Base-by-base conservation (phyloP, 495 filamentous ascomycete genomes). In the Clohesyomyces aquaticus region DNA sequence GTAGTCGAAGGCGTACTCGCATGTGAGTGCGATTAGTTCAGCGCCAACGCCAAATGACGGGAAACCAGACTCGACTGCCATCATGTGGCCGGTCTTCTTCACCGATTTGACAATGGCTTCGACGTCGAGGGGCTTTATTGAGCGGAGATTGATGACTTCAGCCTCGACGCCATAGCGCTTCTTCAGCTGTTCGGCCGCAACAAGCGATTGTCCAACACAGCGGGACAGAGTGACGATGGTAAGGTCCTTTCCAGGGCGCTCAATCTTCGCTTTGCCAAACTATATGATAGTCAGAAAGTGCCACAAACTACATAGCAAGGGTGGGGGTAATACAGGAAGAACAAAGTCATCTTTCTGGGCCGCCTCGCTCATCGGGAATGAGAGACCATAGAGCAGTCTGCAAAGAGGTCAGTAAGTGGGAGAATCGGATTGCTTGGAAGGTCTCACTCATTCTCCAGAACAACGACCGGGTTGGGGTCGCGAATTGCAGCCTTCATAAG, bases 1-100 rank as follows among this genome's bases (percentile, higher is more conserved):
- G 81, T 95, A 96, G 80, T 98, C 94, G 76, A 98, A 98, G 61
- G 86, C 93, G 77, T 97, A 98, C 79, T 98, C 94, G 90, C 95
- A 95, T 58, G 90, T 88, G 42, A 96, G 80, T 48, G 94, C 94
- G 38, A 98, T 82, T 71, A 98, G 89, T 81, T 98, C 94, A 55
- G 91, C 86, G 53, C 86, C 82, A 64, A 98, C 91, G 71, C 94
- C 94, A 72, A 91, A 97, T 73, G 88, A 88, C 57, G 94, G 94
- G 85, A 92, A 98, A 61, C 95, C 94, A 46, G 91, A 96, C 80
- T 97, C 94, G 62, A 98, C 91, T 25, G 85, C 87, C 78, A 98
- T 86, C 61, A 98, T 83, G 72, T 87, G 88, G 73, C 89, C 89
- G 22, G 94, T 98, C 88, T 98, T 98, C 88, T 97, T 96, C 73